Conservation (phyloP, 169 alveolate genomes). For the Plasmodium knowlesi region DNA sequence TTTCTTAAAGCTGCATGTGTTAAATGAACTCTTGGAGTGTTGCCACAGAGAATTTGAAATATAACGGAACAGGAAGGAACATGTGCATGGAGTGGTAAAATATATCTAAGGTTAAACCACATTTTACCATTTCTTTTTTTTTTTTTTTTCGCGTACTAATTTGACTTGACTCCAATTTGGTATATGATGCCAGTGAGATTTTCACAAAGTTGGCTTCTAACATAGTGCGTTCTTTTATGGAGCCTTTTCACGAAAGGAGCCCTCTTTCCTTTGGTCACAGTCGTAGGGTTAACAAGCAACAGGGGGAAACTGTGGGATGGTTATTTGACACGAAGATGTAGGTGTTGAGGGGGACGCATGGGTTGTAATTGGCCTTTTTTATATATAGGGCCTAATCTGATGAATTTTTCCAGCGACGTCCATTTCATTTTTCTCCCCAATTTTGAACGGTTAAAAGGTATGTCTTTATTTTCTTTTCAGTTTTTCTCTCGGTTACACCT, state of each 20-base stretch:
- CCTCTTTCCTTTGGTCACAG: neutral
- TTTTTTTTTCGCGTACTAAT: neutral
- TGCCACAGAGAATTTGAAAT: neutral
- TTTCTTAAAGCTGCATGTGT: neutral
- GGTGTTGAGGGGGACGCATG: neutral
- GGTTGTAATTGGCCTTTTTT: neutral
- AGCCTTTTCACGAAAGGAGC: neutral
- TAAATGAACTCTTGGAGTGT: neutral
- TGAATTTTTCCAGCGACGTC: neutral
- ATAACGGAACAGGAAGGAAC: neutral
- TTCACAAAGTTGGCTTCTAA: neutral
- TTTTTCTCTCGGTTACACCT: neutral
- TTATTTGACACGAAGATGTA: neutral
- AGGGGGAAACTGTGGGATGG: neutral
- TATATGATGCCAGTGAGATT: neutral
- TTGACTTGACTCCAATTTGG: neutral
- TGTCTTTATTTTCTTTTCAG: neutral
- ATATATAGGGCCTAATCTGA: neutral
- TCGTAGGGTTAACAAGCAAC: neutral
- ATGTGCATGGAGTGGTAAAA: neutral
- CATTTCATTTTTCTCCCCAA: neutral
- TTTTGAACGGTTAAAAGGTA: neutral
- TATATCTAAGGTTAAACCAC: neutral
- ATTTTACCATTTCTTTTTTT: neutral
- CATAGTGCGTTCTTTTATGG: neutral